Base-by-base conservation (phyloP, 108 stramenopile genomes). In the Fistulifera solaris region DNA sequence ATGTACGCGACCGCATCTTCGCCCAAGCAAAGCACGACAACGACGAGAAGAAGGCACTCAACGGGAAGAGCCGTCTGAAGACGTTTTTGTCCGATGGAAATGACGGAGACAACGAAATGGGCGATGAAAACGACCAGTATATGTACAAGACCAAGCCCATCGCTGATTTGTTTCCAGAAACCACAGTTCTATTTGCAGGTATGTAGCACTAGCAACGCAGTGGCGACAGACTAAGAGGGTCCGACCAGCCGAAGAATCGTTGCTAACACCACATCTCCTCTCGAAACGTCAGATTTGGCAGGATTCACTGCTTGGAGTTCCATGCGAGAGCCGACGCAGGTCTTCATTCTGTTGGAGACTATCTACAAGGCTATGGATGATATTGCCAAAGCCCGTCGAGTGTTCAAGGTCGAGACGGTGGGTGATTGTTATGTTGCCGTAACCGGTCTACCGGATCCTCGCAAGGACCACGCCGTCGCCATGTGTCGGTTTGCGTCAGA, bases 391-490 rank as follows among this genome's bases (percentile, higher is more conserved):
- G 57, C 57, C 46, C 69, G 73, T 46, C 52, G 61, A 27, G 68
- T 77, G 0, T 77, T 73, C 61, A 77, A 77, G 45, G 64, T 77
- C 18, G 75, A 77, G 43, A 71, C 71, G 0, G 73, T 77, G 25
- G 76, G 75, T 14, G 76, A 77, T 44, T 51, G 47, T 1, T 61
- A 46, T n/a, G 48, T 61, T 28, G 60, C 44, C 7, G 60, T 61
- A 1, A 52, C 60, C 1, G 67, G 67, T 6, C 46, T 53, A 1
- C 67, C 67, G 21, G 55, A 62, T 13, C 61, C 50, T n/a, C 50
- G 26, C 5, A 51, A 51, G 12, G 50, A 51, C 5, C 50, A 51
- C 22, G 50, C 50, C 50, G 50, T 51, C 6, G 26, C 22, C 5
- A 51, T 51, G 50, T 24, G 25, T 27, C 50, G 50, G 27, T 51